Conservation (phyloP, 345 rosid genomes). For the Abelmoschus esculentus region DNA sequence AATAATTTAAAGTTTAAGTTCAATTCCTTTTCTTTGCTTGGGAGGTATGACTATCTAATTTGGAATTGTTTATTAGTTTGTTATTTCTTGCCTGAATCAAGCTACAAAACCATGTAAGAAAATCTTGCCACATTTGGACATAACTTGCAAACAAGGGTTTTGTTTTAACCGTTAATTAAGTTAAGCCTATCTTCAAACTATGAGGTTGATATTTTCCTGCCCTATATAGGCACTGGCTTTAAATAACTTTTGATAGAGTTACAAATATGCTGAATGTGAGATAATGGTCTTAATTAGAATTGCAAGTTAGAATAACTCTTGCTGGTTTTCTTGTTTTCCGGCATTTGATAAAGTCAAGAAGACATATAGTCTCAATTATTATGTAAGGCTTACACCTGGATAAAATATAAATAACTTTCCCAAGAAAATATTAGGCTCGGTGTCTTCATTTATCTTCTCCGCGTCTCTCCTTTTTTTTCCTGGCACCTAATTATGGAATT, state of each 20-base stretch:
- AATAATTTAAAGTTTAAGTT: not conserved
- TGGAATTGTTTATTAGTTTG: not conserved
- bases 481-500: not conserved
- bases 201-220: not conserved
- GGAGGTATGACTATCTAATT: not conserved
- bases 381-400: not conserved
- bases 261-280: not conserved
- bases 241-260: not conserved
- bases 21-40: not conserved
- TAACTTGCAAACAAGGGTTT: not conserved
- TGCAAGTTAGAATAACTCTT: not conserved
- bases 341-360: not conserved
- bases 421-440: not conserved
- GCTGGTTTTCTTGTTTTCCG: not conserved
- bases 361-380: not conserved
- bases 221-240: not conserved
- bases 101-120: not conserved
- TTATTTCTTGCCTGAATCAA: not conserved
- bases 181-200: not conserved
- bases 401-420: not conserved
- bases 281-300: not conserved
- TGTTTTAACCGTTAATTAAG: not conserved
- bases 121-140: constrained; percentile 4
- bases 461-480: not conserved
- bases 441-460: not conserved